These are phyloP conservation scores for Malus sieversii DNA, from an alignment of 306 rosid species.

Conservation along the genomic window DNA sequence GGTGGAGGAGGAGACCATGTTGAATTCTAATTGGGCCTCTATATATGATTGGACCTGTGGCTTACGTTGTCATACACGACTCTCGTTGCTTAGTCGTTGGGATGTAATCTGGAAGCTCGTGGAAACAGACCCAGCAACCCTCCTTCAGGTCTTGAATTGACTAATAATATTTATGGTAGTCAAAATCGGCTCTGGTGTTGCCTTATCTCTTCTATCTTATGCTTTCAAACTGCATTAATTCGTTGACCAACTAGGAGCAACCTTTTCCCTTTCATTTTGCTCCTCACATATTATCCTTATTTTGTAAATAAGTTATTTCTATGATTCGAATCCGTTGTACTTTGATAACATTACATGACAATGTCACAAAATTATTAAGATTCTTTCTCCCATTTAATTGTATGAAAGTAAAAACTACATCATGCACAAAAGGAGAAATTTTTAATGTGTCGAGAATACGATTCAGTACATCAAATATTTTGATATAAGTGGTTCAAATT, in stretches of 20 bases:
- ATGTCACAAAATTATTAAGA: background rate
- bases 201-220: background rate
- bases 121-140: background rate
- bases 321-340: no score
- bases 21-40: no score
- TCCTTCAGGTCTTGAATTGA: background rate
- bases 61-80: background rate
- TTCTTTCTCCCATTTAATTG: background rate
- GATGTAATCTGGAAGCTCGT: background rate
- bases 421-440: no score
- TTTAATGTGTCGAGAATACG: rapidly evolving
- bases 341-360: background rate
- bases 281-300: no score
- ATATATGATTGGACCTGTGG: no score
- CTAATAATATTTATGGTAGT: background rate
- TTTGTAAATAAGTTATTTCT: no score
- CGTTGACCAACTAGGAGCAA: background rate
- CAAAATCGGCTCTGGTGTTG: background rate
- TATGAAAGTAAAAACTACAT: background rate
- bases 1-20: background rate
- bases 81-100: background rate
- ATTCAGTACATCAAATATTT: no score
- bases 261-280: no score
- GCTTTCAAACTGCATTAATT: background rate
- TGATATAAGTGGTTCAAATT: no score